These are phyloP conservation scores for Aureobasidium melanogenum DNA, from an alignment of 2,329 filamentous ascomycete genomes.

Conservation along the genomic window DNA sequence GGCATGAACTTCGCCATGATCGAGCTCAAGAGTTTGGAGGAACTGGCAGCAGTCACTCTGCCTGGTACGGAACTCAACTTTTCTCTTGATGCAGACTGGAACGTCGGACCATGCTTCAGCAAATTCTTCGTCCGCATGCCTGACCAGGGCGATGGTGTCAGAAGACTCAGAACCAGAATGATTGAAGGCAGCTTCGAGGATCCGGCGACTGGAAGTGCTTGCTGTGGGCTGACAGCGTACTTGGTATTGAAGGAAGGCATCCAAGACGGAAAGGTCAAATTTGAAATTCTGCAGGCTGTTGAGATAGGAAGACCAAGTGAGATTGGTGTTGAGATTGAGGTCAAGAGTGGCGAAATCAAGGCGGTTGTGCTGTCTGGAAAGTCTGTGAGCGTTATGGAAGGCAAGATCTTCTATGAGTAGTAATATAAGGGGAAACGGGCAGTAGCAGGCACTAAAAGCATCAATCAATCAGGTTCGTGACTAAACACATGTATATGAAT, in stretches of 20 bases:
- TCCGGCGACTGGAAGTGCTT: conserved; percentile 43
- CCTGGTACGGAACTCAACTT: conserved; percentile 25
- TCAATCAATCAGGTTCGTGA: too few relatives aligned
- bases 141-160: conserved; percentile 21
- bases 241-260: conserved; percentile 33
- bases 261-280: conserved; percentile 25
- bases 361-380: conserved; percentile 35
- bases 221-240: conserved; percentile 37
- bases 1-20: conserved; percentile 68
- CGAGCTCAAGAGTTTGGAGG: conserved; percentile 50
- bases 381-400: conserved; percentile 36
- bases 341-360: conserved; percentile 31
- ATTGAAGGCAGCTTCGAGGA: conserved; percentile 42
- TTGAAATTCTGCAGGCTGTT: conserved; percentile 39
- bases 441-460: too few relatives aligned
- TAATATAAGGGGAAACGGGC: too few relatives aligned
- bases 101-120: conserved; percentile 42
- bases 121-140: conserved; percentile 51
- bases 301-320: conserved; percentile 45
- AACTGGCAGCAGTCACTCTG: conserved; percentile 40
- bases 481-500: too few relatives aligned
- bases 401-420: conserved; percentile 18
- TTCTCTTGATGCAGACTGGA: conserved; percentile 41
- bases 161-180: conserved; percentile 51
- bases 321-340: conserved; percentile 37